A percentile compares a stretch with the other conserved stretches of the same genome.
Evolutionary conservation across 2,329 filamentous ascomycete genomes (phyloP).

Genomic region (Conoideocrella luteorostrata): DNA sequence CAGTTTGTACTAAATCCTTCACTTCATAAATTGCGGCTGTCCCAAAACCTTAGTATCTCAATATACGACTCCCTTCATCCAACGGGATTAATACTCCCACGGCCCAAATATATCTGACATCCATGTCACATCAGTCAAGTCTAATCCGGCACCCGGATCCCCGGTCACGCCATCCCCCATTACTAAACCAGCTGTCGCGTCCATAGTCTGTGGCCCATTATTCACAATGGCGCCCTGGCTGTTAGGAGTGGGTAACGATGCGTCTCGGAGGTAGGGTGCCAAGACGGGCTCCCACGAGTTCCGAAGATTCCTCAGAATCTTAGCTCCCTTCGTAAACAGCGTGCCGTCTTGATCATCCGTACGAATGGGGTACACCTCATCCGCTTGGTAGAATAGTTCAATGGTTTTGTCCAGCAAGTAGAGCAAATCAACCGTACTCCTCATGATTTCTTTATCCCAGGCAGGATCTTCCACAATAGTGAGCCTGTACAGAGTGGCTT

Average conservation of each 20-base stretch:
- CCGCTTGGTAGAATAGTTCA: slow-evolving; percentile 23
- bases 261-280: slow-evolving; percentile 17
- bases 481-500: slow-evolving; percentile 32
- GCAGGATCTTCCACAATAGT: slow-evolving; percentile 31
- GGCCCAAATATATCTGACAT: slow-evolving; percentile 32
- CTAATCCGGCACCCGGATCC: slow-evolving; percentile 18
- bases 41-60: neutral
- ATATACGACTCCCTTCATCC: neutral
- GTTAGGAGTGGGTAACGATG: slow-evolving; percentile 1
- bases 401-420: slow-evolving; percentile 27
- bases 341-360: slow-evolving; percentile 22
- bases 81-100: slow-evolving; percentile 24
- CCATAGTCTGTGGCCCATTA: neutral
- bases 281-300: slow-evolving; percentile 30
- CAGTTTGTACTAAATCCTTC: no score
- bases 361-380: slow-evolving; percentile 20
- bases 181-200: slow-evolving; percentile 10
- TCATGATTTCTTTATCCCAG: slow-evolving; percentile 34
- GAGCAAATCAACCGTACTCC: slow-evolving; percentile 28
- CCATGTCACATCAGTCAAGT: slow-evolving; percentile 30
- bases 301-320: slow-evolving; percentile 28
- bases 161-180: slow-evolving; percentile 11
- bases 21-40: no score
- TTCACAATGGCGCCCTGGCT: neutral
- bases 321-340: slow-evolving; percentile 26